These are phyloP conservation scores for Agarophyton chilense DNA, from an alignment of 23 red algal species.

Conservation along the genomic window DNA sequence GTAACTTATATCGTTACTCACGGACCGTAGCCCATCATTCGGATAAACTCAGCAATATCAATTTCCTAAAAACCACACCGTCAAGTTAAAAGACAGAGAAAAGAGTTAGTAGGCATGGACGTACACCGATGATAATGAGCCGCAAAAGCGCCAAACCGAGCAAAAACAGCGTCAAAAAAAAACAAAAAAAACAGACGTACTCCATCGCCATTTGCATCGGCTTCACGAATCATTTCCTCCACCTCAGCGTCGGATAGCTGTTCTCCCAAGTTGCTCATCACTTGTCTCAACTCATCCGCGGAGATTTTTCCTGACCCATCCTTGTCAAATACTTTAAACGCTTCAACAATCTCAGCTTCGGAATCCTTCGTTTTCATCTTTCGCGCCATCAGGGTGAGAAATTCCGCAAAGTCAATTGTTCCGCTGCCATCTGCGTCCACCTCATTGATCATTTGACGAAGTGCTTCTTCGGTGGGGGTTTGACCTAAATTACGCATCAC, in stretches of 20 bases:
- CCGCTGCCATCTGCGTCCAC: constrained; percentile 87
- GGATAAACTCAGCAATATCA: constrained; percentile 73
- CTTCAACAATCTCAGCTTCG: constrained; percentile 83
- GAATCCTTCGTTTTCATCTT: constrained; percentile 87
- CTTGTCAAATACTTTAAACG: constrained; percentile 94
- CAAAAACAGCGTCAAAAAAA: background rate
- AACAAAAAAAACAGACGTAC: constrained; percentile 36
- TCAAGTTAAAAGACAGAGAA: background rate
- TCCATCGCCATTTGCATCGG: constrained; percentile 84
- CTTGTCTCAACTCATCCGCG: constrained; percentile 72
- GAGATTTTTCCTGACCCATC: constrained; percentile 85
- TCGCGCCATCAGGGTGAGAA: constrained; percentile 87
- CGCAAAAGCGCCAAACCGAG: background rate
- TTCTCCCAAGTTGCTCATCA: constrained; percentile 87
- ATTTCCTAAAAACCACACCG: constrained; percentile 46
- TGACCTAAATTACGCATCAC: constrained; percentile 83
- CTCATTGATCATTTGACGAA: constrained; percentile 88
- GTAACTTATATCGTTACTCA: background rate
- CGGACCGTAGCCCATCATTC: constrained; percentile 63
- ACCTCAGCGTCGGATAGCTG: constrained; percentile 84
- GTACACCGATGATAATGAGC: too few relatives aligned
- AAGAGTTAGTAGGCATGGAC: background rate
- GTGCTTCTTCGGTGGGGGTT: constrained; percentile 77
- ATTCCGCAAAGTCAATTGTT: constrained; percentile 92
- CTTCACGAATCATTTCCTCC: constrained; percentile 89